Percentiles rank a stretch among this genome's conserved stretches.
Conservation (phyloP, 352 stramenopile species). For the Elongisporangium senticosum region DNA sequence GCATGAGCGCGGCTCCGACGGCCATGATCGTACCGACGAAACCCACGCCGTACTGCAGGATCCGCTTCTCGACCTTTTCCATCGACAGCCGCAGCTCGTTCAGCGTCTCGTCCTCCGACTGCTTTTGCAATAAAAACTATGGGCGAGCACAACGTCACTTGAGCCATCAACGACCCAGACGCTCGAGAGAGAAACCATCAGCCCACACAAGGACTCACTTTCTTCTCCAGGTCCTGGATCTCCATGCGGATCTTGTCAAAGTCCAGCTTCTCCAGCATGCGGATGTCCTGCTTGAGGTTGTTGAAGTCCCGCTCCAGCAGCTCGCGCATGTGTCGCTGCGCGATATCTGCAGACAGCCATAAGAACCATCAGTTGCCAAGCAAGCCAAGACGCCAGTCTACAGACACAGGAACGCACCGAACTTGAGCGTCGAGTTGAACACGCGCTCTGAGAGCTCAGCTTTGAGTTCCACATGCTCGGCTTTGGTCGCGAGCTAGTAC, state of each 20-base stretch:
- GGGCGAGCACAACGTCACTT: background rate
- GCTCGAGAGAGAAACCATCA: no score
- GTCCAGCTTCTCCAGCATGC: constrained; percentile 88
- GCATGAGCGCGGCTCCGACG: constrained; percentile 67
- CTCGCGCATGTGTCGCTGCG: constrained; percentile 85
- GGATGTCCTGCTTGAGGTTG: constrained; percentile 87
- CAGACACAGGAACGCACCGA: constrained; percentile 36
- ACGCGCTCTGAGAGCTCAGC: constrained; percentile 83
- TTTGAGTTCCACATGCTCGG: constrained; percentile 81
- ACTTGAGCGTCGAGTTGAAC: constrained; percentile 88
- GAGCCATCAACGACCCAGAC: no score
- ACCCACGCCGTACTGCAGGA: constrained; percentile 84
- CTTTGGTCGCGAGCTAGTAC: constrained; percentile 86
- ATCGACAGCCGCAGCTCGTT: constrained; percentile 84
- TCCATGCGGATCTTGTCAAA: constrained; percentile 88
- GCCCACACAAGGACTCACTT: constrained; percentile 13
- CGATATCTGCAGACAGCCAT: constrained; percentile 49
- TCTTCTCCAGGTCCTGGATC: constrained; percentile 84
- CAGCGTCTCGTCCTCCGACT: constrained; percentile 82
- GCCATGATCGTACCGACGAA: constrained; percentile 87
- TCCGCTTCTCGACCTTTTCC: constrained; percentile 87
- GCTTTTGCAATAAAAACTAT: constrained; percentile 82
- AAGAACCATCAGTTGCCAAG: background rate
- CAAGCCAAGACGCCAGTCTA: background rate
- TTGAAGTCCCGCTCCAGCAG: constrained; percentile 87